Evolutionary conservation across 2,329 filamentous ascomycete species (phyloP), one percentile per base, ranked within the genome.

Genomic region (Elsinoe perseae): DNA sequence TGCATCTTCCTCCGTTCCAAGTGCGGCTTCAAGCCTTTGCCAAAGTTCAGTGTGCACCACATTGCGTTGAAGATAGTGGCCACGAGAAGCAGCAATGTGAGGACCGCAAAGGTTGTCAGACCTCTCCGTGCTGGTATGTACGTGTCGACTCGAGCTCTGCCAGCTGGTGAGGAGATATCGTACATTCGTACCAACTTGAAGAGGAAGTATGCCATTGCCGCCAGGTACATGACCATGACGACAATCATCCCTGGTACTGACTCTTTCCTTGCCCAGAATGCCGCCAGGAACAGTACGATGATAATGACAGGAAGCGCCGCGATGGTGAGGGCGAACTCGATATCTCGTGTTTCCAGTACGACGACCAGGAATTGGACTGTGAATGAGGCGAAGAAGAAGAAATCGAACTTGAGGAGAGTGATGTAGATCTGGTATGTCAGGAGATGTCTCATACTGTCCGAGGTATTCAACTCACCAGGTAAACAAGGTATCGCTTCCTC

Each of bases 341-440:
- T 76, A 60, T 85, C 80, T 48, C 80, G 79, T 23, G 77, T 78
- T 61, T 80, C 76, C 59, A 77, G 80, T 57, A 97, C 89, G 58
- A 98, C 90, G 64, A 98, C 92, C 55, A 97, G 81, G 72, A 98
- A 98, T 69, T 98, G 93, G 46, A 98, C 89, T 5, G 93, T 97
- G 72, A 98, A 98, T 56, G 92, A 93, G 52, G 98, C 83, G 79
- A 98, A 98, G 78, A 98, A 97, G 83, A 98, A 98, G 74, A 98
- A 97, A 74, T 98, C 93, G 71, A 98, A 98, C 73, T 98, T 98
- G 62, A 98, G 80, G 9, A 98, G 81, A 34, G 93, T 89, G 66
- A 98, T 96, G 73, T 96, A 98, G 70, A 98, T 91, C 91, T 95
- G 60, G 4, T 7, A n/a, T 14, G 60, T 66, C 40, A 62, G 60